Evolutionary conservation across 1,284 basidiomycete genomes (phyloP), one percentile per base, ranked within the genome.

Genomic region (Ustilago crameri): DNA sequence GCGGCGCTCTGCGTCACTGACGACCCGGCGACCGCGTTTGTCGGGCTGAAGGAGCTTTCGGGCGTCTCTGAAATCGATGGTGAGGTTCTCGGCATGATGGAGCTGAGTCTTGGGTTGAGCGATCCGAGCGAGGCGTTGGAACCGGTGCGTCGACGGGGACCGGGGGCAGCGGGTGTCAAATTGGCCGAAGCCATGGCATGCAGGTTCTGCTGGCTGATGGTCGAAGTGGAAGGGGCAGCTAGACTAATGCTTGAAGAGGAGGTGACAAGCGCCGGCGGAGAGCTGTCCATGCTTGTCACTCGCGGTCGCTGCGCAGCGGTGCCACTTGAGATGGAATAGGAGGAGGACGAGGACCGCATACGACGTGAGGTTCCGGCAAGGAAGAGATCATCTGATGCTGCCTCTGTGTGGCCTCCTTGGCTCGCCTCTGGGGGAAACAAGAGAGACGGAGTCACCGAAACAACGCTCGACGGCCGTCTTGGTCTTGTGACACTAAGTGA

Each of bases 391-490:
- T 57, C 47, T 4, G 40, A 37, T 15, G 32, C 43, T 1, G 34
- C 9, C 14, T 20, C 24, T 9, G n/a, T 40, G 14, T 43, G 40
- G 18, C 30, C 44, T 3, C 35, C 47, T 9, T 48, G 58, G 20
- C 20, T 26, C 2, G 43, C 20, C 17, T 38, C 41, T 20, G 53
- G 50, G 12, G 59, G 59, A 38, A 68, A 68, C 14, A 68, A 41
- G 15, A 68, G 46, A 3, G 65, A 68, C 2, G 65, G 65, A 2
- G 65, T 62, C n/a, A 62, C 59, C 4, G 65, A 68, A 3, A 68
- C 51, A 17, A 68, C 54, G 45, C 65, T 68, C n/a, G 65, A 68
- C 2, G 65, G 65, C 18, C 65, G 49, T 23, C 59, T 35, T 3
- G 59, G 65, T n/a, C 54, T 43, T 3, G 42, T 50, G 3, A 50